phyloP scores from a whole-genome alignment of 108 stramenopile species.

The Pseudonitzschia pungens region DNA sequence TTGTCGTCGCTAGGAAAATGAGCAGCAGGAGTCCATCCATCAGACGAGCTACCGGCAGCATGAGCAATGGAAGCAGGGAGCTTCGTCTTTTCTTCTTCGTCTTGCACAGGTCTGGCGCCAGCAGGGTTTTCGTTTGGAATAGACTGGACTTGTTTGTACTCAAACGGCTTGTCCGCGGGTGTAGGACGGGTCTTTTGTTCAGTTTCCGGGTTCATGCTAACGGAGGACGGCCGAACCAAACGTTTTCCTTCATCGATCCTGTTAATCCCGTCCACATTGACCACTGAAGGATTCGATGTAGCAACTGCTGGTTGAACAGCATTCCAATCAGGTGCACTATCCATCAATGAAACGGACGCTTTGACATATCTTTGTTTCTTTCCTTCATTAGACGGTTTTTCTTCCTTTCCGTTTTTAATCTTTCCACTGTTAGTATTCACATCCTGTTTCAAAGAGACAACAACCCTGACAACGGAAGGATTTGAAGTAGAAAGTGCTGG shows the following conservation, averaged over 20 bases:
- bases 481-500: not conserved
- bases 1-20: constrained; percentile 11
- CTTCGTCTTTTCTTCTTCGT: constrained; percentile 11
- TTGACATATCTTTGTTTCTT: constrained; percentile 6
- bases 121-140: constrained; percentile 13
- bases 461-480: not conserved
- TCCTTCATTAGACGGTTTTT: too few relatives aligned
- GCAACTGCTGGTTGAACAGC: constrained; percentile 4
- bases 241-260: not conserved
- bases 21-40: constrained; percentile 8
- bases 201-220: not conserved
- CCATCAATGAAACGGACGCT: constrained; percentile 8
- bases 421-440: not conserved
- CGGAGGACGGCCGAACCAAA: not conserved
- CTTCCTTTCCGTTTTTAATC: not conserved
- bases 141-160: constrained; percentile 16
- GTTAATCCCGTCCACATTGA: constrained; percentile 2
- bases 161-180: constrained; percentile 8
- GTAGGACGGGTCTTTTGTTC: not conserved
- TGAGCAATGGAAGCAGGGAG: constrained; percentile 10
- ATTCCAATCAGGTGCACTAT: constrained; percentile 10
- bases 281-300: constrained; percentile 9
- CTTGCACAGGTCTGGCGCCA: constrained; percentile 1
- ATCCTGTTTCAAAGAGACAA: not conserved
- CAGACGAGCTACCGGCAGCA: constrained; percentile 13